These are phyloP conservation scores for Calonectria henricotiae DNA, from an alignment of 2,329 filamentous ascomycete genomes.

Conservation along the genomic window DNA sequence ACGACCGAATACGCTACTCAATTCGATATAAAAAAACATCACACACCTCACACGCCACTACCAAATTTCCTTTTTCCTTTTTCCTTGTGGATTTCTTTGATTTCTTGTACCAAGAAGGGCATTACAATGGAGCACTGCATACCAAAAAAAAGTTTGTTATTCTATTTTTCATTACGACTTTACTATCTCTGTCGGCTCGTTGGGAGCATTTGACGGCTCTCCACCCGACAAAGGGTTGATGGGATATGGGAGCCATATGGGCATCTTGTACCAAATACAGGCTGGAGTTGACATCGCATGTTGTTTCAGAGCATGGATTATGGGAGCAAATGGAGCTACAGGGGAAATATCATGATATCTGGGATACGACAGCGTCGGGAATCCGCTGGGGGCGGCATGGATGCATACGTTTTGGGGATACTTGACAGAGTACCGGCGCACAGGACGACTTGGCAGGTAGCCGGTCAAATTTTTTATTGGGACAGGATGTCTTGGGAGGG, in stretches of 20 bases:
- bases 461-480: slow-evolving; percentile 41
- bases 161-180: slow-evolving; percentile 48
- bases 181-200: slow-evolving; percentile 44
- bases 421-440: slow-evolving; percentile 45
- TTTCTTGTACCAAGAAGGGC: slow-evolving; percentile 66
- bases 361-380: slow-evolving; percentile 52
- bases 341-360: slow-evolving; percentile 54
- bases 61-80: slow-evolving; percentile 46
- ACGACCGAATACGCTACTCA: slow-evolving; percentile 54
- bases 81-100: slow-evolving; percentile 39
- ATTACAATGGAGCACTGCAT: slow-evolving; percentile 68
- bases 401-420: slow-evolving; percentile 45
- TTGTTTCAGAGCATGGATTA: slow-evolving; percentile 58
- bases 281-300: slow-evolving; percentile 54
- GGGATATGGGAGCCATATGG: slow-evolving; percentile 49
- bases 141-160: slow-evolving; percentile 62
- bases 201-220: slow-evolving; percentile 49
- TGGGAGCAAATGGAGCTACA: slow-evolving; percentile 53
- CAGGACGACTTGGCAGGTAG: slow-evolving; percentile 50
- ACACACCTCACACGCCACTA: slow-evolving; percentile 42
- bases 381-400: slow-evolving; percentile 40
- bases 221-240: slow-evolving; percentile 46
- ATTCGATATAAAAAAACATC: slow-evolving; percentile 46
- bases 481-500: slow-evolving; percentile 47
- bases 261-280: slow-evolving; percentile 56